These are phyloP conservation scores for Phlebiopsis flavidoalba DNA, from an alignment of 768 basidiomycete genomes.

Conservation along the genomic window DNA sequence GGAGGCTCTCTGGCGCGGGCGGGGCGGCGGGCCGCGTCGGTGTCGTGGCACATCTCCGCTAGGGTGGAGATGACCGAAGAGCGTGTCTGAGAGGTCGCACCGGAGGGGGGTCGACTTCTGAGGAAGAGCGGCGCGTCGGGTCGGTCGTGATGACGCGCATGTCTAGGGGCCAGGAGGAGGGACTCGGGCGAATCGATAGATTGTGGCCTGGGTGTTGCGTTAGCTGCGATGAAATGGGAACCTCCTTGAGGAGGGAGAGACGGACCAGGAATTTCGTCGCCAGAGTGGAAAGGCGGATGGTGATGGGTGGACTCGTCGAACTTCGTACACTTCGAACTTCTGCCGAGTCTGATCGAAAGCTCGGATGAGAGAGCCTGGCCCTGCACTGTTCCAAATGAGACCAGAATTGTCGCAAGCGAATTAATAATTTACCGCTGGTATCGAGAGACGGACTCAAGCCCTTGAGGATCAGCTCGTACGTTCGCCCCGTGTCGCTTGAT, in stretches of 20 bases:
- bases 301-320: constrained; percentile 57
- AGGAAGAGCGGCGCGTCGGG: constrained; percentile 73
- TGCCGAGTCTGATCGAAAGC: constrained; percentile 65
- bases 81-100: constrained; percentile 55
- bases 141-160: constrained; percentile 76
- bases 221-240: not conserved
- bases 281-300: constrained; percentile 74
- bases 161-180: constrained; percentile 55
- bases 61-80: constrained; percentile 76
- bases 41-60: constrained; percentile 1
- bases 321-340: constrained; percentile 79
- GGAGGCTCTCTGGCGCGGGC: constrained; percentile 1
- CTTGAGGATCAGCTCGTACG: constrained; percentile 60
- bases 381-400: constrained; percentile 34
- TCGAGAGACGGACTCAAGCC: constrained; percentile 67
- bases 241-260: constrained; percentile 2
- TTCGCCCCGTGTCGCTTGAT: too few species aligned
- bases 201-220: constrained; percentile 53
- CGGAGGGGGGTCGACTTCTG: constrained; percentile 67
- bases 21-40: not conserved
- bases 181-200: constrained; percentile 77
- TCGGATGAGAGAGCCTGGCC: constrained; percentile 72
- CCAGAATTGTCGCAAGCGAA: not conserved
- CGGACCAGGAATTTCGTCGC: constrained; percentile 80
- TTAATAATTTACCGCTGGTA: constrained; percentile 44